Base-by-base conservation (phyloP, 2,329 filamentous ascomycete genomes). In the Thelonectria olida region DNA sequence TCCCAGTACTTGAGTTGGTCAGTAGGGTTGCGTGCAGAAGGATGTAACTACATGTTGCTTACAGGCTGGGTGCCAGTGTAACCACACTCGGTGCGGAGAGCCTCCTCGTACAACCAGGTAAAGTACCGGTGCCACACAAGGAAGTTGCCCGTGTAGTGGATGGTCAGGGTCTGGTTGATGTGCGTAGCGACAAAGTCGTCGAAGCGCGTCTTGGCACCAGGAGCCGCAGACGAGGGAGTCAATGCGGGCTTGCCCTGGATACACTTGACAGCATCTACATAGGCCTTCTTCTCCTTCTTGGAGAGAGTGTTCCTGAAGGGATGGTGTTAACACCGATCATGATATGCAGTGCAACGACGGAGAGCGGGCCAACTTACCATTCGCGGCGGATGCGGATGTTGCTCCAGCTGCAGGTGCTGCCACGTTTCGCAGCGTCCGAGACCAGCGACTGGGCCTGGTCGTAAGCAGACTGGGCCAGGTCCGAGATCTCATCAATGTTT, bases 111-210 rank as follows among this genome's bases (percentile, higher is more conserved):
- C 2, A 68, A 25, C 71, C 70, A 76, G 22, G 68, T 74, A 20
- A 72, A 77, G 47, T 75, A 75, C 2, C 75, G 50, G 28, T 77
- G 75, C 70, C 74, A 76, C 1, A 65, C 45, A 9, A 76, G 61
- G 25, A 76, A 76, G 41, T 68, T 73, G 0, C 72, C 73, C 72
- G 68, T 80, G 54, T 71, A 75, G 65, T 85, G 83, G 17, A 85
- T 82, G 1, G 50, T 53, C 9, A 75, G 61, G 1, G 83, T 83
- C 62, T 81, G 76, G 54, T 82, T 80, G 58, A 86, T 78, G 61
- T 86, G 84, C 0, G 78, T 75, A 5, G 78, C 81, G 6, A 83
- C 75, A 42, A 80, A 85, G 60, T 86, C 84, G 65, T 86, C 84
- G 58, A 79, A 84, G 57, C 82, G 62, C 3, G 75, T 79, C 58